phyloP scores from a whole-genome alignment of 768 basidiomycete genomes.

The Termitomyces sp. region DNA sequence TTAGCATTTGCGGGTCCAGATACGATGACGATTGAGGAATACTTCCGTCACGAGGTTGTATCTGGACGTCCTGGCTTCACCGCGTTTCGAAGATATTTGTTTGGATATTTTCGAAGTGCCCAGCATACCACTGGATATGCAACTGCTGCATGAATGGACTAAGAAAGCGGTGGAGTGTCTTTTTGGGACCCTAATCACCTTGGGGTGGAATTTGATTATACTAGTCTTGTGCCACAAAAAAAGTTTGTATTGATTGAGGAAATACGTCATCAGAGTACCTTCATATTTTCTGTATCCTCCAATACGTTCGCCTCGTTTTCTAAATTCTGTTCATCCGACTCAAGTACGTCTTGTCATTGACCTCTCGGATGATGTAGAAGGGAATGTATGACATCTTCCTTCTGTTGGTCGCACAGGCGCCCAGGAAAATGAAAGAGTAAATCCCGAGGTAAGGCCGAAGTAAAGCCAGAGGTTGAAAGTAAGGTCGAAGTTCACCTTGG shows the following conservation, averaged over 20 bases:
- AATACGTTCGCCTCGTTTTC: not conserved
- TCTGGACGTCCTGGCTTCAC: constrained; percentile 2
- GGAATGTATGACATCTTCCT: not conserved
- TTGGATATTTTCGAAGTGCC: constrained; percentile 9
- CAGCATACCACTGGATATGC: constrained; percentile 2
- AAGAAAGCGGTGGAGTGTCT: constrained; percentile 4
- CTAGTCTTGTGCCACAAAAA: constrained; percentile 1
- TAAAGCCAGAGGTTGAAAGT: not conserved
- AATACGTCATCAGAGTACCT: not conserved
- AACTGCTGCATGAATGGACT: constrained; percentile 8
- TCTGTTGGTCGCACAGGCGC: not conserved
- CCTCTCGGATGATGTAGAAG: not conserved
- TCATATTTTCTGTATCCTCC: constrained; percentile 8
- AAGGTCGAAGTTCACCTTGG: not conserved
- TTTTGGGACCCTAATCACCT: no score
- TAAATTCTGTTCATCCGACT: not conserved
- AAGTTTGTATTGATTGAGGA: constrained; percentile 3
- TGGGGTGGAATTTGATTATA: no score
- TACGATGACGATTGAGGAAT: no score
- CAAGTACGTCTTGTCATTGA: not conserved
- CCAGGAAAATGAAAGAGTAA: not conserved
- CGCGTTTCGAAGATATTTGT: constrained; percentile 1
- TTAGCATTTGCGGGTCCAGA: no score
- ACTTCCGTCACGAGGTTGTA: no score
- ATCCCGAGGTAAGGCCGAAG: not conserved